phyloP scores from a whole-genome alignment of 208 protist genomes.

The Herpetomonas tarakana region DNA sequence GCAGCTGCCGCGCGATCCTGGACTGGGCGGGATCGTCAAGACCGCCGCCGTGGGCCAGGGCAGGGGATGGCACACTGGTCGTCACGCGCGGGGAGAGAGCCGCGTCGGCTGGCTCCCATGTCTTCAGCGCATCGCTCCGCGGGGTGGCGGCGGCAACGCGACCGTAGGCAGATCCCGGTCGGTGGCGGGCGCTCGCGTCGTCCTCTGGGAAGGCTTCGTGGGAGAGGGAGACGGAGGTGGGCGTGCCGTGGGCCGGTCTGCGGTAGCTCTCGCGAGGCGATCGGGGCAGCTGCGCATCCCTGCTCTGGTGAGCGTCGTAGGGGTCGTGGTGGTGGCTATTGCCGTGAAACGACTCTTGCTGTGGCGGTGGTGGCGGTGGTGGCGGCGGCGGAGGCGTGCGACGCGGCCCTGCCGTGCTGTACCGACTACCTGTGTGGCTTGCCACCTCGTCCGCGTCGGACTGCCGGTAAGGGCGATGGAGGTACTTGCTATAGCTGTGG shows the following conservation, averaged over 20 bases:
- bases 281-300: not conserved
- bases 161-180: constrained; percentile 13
- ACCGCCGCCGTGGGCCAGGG: constrained; percentile 7
- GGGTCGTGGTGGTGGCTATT: not conserved
- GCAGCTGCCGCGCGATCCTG: constrained; percentile 59
- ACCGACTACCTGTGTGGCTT: not conserved
- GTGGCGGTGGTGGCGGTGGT: constrained; percentile 3
- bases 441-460: not conserved
- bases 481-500: not conserved
- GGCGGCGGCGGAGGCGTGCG: not conserved
- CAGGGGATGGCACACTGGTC: constrained; percentile 5
- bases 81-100: constrained; percentile 6
- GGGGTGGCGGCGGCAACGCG: constrained; percentile 1
- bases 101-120: not conserved
- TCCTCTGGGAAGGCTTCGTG: not conserved
- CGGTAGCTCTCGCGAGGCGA: not conserved
- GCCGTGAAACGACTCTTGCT: not conserved
- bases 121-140: not conserved
- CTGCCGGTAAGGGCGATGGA: not conserved
- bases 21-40: constrained; percentile 36
- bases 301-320: not conserved
- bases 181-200: not conserved
- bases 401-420: not conserved
- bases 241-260: not conserved
- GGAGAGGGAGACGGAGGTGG: not conserved